Evolutionary conservation across 2,329 filamentous ascomycete genomes (phyloP).

Genomic region (Byssoonygena ceratinophila): DNA sequence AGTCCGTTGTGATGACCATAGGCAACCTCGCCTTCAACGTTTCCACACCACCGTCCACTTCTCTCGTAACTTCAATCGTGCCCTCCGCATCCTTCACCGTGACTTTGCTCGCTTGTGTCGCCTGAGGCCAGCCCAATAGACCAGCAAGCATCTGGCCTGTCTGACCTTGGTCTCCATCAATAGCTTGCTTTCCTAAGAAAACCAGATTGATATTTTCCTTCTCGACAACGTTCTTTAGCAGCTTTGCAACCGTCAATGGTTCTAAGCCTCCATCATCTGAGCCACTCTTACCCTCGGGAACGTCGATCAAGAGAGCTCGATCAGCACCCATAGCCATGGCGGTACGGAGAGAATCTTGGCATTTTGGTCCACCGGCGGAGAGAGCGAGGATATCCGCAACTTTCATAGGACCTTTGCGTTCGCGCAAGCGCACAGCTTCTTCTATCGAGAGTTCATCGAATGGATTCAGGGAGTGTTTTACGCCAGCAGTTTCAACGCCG

Average conservation of each 20-base stretch:
- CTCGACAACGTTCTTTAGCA: constrained; percentile 68
- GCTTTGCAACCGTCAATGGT: constrained; percentile 83
- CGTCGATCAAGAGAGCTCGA: constrained; percentile 77
- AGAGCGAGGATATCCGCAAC: constrained; percentile 89
- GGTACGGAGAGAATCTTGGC: constrained; percentile 78
- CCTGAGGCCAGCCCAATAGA: constrained; percentile 83
- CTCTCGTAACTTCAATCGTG: constrained; percentile 65
- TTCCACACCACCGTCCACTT: constrained; percentile 93
- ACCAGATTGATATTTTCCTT: constrained; percentile 84
- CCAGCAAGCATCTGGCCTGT: constrained; percentile 98
- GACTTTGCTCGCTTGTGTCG: constrained; percentile 82
- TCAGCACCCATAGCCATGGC: constrained; percentile 99
- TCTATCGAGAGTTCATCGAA: constrained; percentile 98
- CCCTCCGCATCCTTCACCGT: constrained; percentile 60
- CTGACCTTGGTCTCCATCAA: constrained; percentile 91
- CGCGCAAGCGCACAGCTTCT: constrained; percentile 87
- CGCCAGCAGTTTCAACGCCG: constrained; percentile 78
- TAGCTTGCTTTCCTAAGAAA: constrained; percentile 92
- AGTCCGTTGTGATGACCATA: constrained; percentile 87
- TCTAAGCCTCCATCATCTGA: constrained; percentile 57
- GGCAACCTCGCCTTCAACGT: constrained; percentile 77
- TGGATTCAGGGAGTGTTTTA: constrained; percentile 98
- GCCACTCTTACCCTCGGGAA: constrained; percentile 52
- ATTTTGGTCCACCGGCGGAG: constrained; percentile 77
- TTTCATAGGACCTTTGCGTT: constrained; percentile 64